Evolutionary conservation across 352 stramenopile genomes (phyloP), one percentile per base, ranked within the genome.

Genomic region (Globisporangium solare): DNA sequence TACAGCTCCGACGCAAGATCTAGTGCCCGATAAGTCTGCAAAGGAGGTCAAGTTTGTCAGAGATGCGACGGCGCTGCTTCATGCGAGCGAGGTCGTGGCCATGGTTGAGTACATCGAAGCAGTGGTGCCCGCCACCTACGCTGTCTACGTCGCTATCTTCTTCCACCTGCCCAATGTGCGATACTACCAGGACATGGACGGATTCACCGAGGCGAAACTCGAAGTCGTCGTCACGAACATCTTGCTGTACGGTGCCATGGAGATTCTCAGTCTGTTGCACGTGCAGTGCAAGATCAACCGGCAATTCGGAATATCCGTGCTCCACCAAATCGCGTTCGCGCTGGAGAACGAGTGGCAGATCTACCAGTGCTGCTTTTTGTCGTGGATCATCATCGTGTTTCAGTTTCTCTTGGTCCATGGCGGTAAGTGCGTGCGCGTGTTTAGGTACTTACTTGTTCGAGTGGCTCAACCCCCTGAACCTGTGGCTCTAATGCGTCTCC

Each of bases 61-160:
- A 0, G 27, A 53, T 3, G 24, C 17, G 8, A 2, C 14, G 47
- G 17, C 2, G 37, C 53, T 67, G 3, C 43, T 73, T 17, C 66
- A 57, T 21, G 55, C 45, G 45, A 57, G 50, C 2, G 63, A 73
- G 37, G 65, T 66, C 17, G 63, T 68, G 12, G 45, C 61, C 6
- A 51, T 68, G 3, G 39, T 73, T 12, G 66, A 68, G 47, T 71
- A 71, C 46, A 53, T 73, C n/a, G 63, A 73, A 37, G 63, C 42
- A n/a, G 53, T 71, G 13, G 61, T 71, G 13, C 63, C 66, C 20
- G 40, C 57, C 22, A 48, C 68, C 24, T 71, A 69, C 40, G 60
- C 35, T 5, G 41, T 65, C 8, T 71, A 68, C 42, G 54, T 66
- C 13, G 40, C 51, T 0, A 35, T 63, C 2, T 39, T 74, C 6